Conservation (phyloP, 805 yeast genomes). For the Saccharomyces jurei region DNA sequence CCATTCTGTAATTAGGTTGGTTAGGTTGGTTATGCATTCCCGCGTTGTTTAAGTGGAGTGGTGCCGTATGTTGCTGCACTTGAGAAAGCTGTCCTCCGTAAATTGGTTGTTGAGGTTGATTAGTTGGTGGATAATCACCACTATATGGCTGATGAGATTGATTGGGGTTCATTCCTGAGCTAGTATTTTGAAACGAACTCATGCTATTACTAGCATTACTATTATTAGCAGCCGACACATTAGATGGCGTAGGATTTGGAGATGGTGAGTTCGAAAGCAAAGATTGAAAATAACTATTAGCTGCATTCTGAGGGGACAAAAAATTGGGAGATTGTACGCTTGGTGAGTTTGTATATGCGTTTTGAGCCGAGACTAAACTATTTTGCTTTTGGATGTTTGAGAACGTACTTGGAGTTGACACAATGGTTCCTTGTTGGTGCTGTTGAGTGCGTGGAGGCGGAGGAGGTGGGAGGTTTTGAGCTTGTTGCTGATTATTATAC, state of each 20-base stretch:
- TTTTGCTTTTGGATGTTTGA: background rate
- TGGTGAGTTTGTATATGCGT: background rate
- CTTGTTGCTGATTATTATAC: background rate
- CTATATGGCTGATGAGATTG: background rate
- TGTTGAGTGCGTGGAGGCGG: conserved; percentile 3
- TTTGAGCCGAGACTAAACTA: background rate
- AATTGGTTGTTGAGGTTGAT: background rate
- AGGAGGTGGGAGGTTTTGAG: conserved; percentile 8
- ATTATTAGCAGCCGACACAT: background rate
- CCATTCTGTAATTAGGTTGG: background rate
- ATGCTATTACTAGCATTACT: background rate
- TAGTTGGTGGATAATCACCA: background rate
- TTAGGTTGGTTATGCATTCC: conserved; percentile 1
- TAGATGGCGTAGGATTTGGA: conserved; percentile 8
- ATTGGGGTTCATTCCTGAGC: background rate
- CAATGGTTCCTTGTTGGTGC: conserved; percentile 5
- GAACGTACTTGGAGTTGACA: background rate
- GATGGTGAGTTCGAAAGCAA: conserved; percentile 26
- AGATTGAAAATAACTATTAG: conserved; percentile 23
- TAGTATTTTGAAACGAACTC: background rate
- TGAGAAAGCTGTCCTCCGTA: background rate
- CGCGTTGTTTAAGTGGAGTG: background rate
- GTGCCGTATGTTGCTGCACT: background rate
- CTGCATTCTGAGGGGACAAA: conserved; percentile 21
- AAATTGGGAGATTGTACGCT: conserved; percentile 9